These are phyloP conservation scores for Spathaspora arborariae DNA, from an alignment of 805 yeast genomes.

Conservation along the genomic window DNA sequence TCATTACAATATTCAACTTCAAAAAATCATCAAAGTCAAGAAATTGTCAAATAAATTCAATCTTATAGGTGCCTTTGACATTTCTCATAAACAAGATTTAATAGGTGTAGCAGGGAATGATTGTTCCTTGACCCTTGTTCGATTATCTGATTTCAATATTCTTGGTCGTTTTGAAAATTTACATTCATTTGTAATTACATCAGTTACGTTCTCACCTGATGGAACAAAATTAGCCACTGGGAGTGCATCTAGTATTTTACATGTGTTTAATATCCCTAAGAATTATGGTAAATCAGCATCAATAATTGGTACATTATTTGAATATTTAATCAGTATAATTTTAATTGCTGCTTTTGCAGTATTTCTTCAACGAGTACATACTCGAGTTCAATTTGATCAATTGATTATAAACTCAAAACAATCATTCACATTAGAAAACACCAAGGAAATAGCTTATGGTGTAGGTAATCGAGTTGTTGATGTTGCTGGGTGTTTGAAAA, in stretches of 20 bases:
- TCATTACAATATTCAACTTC: conserved; percentile 40
- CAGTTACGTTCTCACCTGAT: conserved; percentile 63
- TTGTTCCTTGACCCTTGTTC: conserved; percentile 57
- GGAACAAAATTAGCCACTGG: conserved; percentile 66
- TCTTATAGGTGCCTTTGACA: conserved; percentile 51
- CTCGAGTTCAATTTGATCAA: conserved; percentile 31
- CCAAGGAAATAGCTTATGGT: conserved; percentile 20
- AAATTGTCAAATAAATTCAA: conserved; percentile 46
- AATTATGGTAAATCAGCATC: conserved; percentile 42
- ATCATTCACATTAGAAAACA: conserved; percentile 20
- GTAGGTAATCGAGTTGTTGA: conserved; percentile 7
- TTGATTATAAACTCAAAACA: conserved; percentile 15
- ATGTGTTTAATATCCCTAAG: conserved; percentile 57
- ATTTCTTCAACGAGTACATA: conserved; percentile 30
- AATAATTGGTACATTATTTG: conserved; percentile 27
- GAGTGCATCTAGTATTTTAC: conserved; percentile 73
- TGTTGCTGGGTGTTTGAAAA: conserved; percentile 4
- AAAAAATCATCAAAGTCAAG: conserved; percentile 39
- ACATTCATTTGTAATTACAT: conserved; percentile 77
- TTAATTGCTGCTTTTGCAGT: conserved; percentile 29
- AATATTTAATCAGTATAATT: conserved; percentile 30
- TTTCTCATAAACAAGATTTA: conserved; percentile 40
- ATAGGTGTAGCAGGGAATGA: conserved; percentile 63
- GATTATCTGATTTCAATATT: conserved; percentile 47
- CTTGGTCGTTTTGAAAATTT: conserved; percentile 53